A percentile compares a stretch with the other conserved stretches of the same genome.
Conservation (phyloP, 305 asterid genomes). For the Stenogyne calaminthoides region DNA sequence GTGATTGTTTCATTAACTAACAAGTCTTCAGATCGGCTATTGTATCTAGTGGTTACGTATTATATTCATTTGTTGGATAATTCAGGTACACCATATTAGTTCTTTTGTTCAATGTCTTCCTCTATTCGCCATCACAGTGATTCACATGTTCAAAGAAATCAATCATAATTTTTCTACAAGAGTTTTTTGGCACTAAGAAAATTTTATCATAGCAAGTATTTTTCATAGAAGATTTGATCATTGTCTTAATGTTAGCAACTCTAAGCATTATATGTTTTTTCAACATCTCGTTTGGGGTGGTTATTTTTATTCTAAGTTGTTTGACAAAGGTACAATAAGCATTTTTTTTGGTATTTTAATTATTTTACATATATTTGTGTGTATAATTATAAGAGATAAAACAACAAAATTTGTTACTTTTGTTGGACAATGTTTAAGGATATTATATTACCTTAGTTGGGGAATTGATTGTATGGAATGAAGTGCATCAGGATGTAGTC, state of each 20-base stretch:
- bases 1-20: constrained; percentile 29
- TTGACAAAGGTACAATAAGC: background rate
- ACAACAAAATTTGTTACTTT: constrained; percentile 3
- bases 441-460: constrained; percentile 43
- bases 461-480: too few relatives aligned
- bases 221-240: constrained; percentile 48
- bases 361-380: background rate
- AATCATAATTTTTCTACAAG: constrained; percentile 31
- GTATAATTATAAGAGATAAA: too few relatives aligned
- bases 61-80: constrained; percentile 33
- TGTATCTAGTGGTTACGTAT: constrained; percentile 34
- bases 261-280: background rate
- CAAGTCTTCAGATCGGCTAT: constrained; percentile 26
- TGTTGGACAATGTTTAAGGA: constrained; percentile 44
- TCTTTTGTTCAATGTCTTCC: constrained; percentile 5
- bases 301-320: background rate
- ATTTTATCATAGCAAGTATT: constrained; percentile 36
- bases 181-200: constrained; percentile 36
- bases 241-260: constrained; percentile 49
- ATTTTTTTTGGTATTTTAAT: background rate
- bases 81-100: constrained; percentile 22
- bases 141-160: constrained; percentile 3
- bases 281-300: background rate
- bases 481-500: background rate
- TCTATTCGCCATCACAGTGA: background rate